Conservation (phyloP, 306 rosid species). For the Quercus suber region DNA sequence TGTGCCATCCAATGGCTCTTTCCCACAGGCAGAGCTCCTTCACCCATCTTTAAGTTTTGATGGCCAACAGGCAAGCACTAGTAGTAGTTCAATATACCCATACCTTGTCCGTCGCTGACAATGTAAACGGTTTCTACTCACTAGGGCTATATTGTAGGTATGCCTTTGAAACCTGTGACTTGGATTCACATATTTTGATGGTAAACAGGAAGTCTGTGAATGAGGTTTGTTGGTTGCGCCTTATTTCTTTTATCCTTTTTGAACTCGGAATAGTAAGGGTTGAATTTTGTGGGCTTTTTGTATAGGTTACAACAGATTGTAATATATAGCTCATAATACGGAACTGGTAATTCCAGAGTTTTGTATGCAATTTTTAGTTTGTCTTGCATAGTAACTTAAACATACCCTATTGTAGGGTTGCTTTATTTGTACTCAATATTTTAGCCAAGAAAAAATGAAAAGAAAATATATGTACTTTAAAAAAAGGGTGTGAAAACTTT, state of each 20-base stretch:
- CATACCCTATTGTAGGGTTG: conserved; percentile 1
- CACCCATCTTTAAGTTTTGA: conserved; percentile 52
- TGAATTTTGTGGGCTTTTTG: conserved; percentile 61
- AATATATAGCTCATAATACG: conserved; percentile 58
- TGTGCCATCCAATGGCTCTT: conserved; percentile 77
- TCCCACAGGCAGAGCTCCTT: conserved; percentile 89
- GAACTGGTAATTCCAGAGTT: conserved; percentile 42
- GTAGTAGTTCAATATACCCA: conserved; percentile 70
- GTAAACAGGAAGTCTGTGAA: conserved; percentile 44
- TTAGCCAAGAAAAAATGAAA: background rate
- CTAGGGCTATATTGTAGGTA: conserved; percentile 15
- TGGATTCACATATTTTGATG: conserved; percentile 42
- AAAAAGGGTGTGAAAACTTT: background rate
- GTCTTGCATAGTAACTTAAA: conserved; percentile 23
- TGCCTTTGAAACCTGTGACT: conserved; percentile 36
- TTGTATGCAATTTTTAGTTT: conserved; percentile 47
- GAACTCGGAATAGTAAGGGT: conserved; percentile 45
- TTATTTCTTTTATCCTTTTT: conserved; percentile 38
- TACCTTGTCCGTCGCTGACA: conserved; percentile 42
- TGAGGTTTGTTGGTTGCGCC: conserved; percentile 59
- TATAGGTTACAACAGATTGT: conserved; percentile 70
- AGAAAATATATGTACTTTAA: background rate
- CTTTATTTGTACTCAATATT: background rate
- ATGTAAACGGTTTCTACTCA: conserved; percentile 2
- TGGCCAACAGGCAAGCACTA: conserved; percentile 74